Base-by-base conservation (phyloP, 2,329 filamentous ascomycete genomes). In the Colletotrichum orchidophilum region DNA sequence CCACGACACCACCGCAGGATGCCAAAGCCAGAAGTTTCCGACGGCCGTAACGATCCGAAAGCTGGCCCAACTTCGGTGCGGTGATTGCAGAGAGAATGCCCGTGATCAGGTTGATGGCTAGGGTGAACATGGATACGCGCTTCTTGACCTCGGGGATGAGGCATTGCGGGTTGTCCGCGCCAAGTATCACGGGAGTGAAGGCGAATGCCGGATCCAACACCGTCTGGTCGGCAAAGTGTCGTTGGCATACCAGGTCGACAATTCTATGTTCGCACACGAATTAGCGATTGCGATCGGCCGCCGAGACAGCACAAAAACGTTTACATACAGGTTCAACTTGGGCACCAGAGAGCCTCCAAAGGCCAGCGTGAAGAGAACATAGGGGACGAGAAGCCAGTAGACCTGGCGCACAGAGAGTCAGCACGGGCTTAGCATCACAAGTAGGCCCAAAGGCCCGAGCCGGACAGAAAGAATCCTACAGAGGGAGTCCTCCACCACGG, bases 41-140 rank as follows among this genome's bases (percentile, higher is more conserved):
- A 52, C 96, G 89, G 29, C 96, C 96, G 79, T 94, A 93, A 26
- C 94, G 89, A 82, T 99, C 96, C 0, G 95, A 98, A 18, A 97
- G 82, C 2, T 93, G 89, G 0, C 96, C 96, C 3, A 98, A 83
- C 75, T 93, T 94, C 0, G 96, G 96, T 33, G 93, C 93, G 18
- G 91, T 91, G 62, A 98, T 83, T 8, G 95, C 95, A 70, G 94
- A 94, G 11, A 98, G 83, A 1, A 93, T 83, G 1, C 96, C 96
- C 3, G 90, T 89, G 57, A 93, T 87, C 27, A 98, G 84, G 74
- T 88, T 94, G 74, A 93, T 87, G 76, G 92, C 91, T 1, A 98
- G 87, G 62, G 91, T 92, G 80, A 98, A 97, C 57, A 90, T 89
- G 0, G 95, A 91, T 1, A 94, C 93, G 59, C 88, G 87, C 21